Evolutionary conservation across 805 yeast genomes (phyloP).

Genomic region (Saccharomycopsis sp.): DNA sequence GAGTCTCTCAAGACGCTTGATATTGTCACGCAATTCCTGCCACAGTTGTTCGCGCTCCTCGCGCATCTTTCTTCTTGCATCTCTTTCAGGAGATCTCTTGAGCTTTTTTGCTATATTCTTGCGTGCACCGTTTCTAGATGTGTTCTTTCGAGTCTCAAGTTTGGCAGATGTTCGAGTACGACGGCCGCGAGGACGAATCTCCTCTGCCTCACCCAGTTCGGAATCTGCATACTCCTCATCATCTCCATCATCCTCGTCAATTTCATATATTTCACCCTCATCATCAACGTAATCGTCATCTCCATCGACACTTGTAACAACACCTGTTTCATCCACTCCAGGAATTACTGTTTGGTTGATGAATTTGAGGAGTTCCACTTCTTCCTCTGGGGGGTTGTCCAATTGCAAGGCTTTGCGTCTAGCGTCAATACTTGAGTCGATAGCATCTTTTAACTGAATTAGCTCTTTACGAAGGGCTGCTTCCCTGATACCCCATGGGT

Average conservation of each 20-base stretch:
- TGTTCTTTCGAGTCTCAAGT: constrained; percentile 14
- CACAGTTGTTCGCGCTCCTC: constrained; percentile 31
- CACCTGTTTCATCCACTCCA: constrained; percentile 2
- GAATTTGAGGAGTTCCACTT: constrained; percentile 31
- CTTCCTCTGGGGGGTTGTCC: constrained; percentile 38
- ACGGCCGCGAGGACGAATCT: not conserved
- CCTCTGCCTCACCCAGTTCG: constrained; percentile 27
- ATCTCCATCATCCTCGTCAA: constrained; percentile 27
- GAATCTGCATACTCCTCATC: constrained; percentile 32
- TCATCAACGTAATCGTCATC: constrained; percentile 9
- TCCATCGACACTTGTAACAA: not conserved
- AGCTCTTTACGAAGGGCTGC: constrained; percentile 58
- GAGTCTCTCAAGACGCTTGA: constrained; percentile 29
- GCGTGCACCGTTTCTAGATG: constrained; percentile 8
- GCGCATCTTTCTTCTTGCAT: constrained; percentile 28
- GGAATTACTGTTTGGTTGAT: constrained; percentile 6
- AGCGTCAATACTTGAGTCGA: constrained; percentile 48
- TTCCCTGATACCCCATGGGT: constrained; percentile 72
- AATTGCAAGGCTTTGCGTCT: constrained; percentile 48
- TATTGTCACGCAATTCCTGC: constrained; percentile 24
- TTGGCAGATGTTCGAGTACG: constrained; percentile 25
- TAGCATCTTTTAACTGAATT: constrained; percentile 42
- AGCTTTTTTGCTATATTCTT: constrained; percentile 4
- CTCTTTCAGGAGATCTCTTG: constrained; percentile 32
- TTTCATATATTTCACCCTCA: constrained; percentile 12